These are phyloP conservation scores for Jamesozyma lodderae DNA, from an alignment of 805 yeast species.

Conservation along the genomic window DNA sequence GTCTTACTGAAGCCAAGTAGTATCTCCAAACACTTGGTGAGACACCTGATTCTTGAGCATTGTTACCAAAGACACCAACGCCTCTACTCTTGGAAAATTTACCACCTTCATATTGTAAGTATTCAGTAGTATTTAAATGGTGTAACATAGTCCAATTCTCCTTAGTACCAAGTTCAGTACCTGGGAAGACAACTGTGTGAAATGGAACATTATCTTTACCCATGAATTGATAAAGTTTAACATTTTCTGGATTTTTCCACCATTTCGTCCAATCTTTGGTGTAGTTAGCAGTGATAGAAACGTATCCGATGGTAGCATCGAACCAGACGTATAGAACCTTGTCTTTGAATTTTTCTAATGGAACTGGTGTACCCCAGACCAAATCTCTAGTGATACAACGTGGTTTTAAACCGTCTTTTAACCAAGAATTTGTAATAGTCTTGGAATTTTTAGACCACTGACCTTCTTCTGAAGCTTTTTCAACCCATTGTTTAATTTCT, in stretches of 20 bases:
- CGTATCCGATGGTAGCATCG: conserved; percentile 95
- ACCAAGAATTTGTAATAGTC: conserved; percentile 87
- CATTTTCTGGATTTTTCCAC: conserved; percentile 94
- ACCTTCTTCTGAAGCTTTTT: conserved; percentile 58
- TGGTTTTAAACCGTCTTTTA: conserved; percentile 84
- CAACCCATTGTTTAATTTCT: conserved; percentile 63
- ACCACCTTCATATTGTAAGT: conserved; percentile 95
- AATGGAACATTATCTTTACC: conserved; percentile 99
- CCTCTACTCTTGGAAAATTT: conserved; percentile 97
- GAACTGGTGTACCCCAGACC: conserved; percentile 98
- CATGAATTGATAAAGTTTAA: conserved; percentile 90
- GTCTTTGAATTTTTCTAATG: conserved; percentile 72
- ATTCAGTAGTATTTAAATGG: conserved; percentile 90
- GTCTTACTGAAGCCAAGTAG: conserved; percentile 84
- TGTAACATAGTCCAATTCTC: conserved; percentile 87
- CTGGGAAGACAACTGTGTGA: conserved; percentile 98
- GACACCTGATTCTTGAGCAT: conserved; percentile 87
- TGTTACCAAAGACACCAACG: conserved; percentile 96
- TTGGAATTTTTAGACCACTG: conserved; percentile 88
- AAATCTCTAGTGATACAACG: conserved; percentile 96
- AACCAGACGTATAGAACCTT: conserved; percentile 98
- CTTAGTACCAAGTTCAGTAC: conserved; percentile 78
- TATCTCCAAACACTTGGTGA: conserved; percentile 96
- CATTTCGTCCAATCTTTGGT: conserved; percentile 72
- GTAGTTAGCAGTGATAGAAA: conserved; percentile 92